These are phyloP conservation scores for Echeveria elegans DNA, from an alignment of 164 flowering plant genomes.

Conservation along the genomic window DNA sequence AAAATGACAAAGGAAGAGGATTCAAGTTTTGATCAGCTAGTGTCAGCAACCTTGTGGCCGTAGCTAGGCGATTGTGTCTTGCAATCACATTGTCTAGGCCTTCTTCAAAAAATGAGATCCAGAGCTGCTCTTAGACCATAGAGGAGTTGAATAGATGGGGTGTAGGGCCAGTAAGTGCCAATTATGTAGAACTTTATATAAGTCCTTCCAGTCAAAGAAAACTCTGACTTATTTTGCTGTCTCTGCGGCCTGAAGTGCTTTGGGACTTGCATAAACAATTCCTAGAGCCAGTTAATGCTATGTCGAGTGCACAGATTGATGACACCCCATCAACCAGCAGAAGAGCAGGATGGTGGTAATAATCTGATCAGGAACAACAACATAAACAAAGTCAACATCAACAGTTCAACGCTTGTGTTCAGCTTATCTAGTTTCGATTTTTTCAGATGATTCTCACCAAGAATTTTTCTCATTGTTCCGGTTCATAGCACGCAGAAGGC, in stretches of 20 bases:
- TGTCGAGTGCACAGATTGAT: too few relatives aligned
- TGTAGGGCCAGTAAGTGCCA: constrained; percentile 97
- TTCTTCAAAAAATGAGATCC: constrained; percentile 87
- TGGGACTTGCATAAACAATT: too few relatives aligned
- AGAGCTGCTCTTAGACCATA: constrained; percentile 90
- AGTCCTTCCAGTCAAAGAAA: too few relatives aligned
- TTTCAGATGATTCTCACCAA: constrained; percentile 41
- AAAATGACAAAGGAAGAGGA: too few relatives aligned
- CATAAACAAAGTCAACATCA: too few relatives aligned
- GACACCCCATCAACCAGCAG: constrained; percentile 17
- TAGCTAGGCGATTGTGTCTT: constrained; percentile 74
- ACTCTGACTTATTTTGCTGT: too few relatives aligned
- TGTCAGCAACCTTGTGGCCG: constrained; percentile 62
- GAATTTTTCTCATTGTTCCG: constrained; percentile 87
- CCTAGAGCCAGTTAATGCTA: too few relatives aligned
- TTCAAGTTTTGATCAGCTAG: neutral
- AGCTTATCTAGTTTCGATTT: too few relatives aligned
- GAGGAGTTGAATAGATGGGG: constrained; percentile 85
- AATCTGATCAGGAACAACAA: constrained; percentile 40
- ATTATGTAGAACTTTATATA: constrained; percentile 67
- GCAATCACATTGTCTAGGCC: constrained; percentile 84
- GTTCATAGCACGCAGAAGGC: constrained; percentile 91
- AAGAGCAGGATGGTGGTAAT: constrained; percentile 82
- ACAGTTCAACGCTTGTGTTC: too few relatives aligned
- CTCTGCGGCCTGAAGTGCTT: too few relatives aligned